These are phyloP conservation scores for Lolium multiflorum DNA, from an alignment of 176 grass and related monocot genomes.

Conservation along the genomic window DNA sequence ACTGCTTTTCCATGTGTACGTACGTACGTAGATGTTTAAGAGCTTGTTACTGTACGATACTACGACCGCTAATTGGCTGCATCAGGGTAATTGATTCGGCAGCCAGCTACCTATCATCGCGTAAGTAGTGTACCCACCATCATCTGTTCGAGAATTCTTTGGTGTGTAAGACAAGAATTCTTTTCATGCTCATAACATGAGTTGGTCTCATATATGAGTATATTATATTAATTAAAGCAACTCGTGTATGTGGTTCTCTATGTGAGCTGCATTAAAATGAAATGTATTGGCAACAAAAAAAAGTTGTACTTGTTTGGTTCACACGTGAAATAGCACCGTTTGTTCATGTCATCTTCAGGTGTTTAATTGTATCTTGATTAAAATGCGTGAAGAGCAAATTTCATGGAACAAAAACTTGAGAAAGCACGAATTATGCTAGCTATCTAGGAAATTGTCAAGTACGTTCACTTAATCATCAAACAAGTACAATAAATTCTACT, in stretches of 20 bases:
- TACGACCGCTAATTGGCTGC: neutral
- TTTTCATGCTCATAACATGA: neutral
- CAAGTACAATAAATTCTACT: no score
- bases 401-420: no score
- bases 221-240: neutral
- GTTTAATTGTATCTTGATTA: no score
- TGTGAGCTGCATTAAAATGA: slow-evolving; percentile 23
- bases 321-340: no score
- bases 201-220: slow-evolving; percentile 9
- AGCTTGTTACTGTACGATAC: neutral
- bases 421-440: no score
- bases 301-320: no score
- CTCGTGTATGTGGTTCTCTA: neutral
- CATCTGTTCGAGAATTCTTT: slow-evolving; percentile 51
- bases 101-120: neutral
- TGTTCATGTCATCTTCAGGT: no score
- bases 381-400: no score
- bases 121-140: slow-evolving; percentile 19
- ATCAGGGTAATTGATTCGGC: neutral
- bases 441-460: no score
- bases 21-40: no score
- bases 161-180: slow-evolving; percentile 33
- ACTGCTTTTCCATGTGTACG: no score
- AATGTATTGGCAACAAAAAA: neutral
- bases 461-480: no score